phyloP scores from a whole-genome alignment of 2,329 filamentous ascomycete species.

The Aspergillus fumigatiaffinis region DNA sequence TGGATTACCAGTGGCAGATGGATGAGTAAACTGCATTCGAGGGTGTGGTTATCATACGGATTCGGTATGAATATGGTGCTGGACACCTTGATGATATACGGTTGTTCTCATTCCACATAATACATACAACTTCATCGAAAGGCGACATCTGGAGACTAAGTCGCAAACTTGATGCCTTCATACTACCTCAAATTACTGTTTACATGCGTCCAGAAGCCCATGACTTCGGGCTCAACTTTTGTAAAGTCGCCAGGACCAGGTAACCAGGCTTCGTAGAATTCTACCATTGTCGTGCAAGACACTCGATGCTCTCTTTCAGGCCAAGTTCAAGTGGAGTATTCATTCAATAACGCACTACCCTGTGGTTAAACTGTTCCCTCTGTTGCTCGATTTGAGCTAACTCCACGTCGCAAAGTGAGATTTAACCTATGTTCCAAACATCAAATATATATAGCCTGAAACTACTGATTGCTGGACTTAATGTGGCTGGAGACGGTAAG shows the following conservation, averaged over 20 bases:
- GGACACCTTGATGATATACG: not conserved
- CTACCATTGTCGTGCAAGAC: too few species aligned
- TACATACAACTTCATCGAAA: not conserved
- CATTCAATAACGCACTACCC: not conserved
- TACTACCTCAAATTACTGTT: not conserved
- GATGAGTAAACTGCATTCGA: conserved; percentile 58
- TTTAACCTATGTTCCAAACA: too few species aligned
- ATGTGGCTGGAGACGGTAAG: too few species aligned
- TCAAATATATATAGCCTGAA: not conserved
- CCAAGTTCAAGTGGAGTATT: not conserved
- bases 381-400: not conserved
- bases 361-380: too few species aligned
- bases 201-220: not conserved
- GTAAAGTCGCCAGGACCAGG: too few species aligned
- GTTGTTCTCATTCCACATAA: not conserved
- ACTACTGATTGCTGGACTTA: not conserved
- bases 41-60: not conserved
- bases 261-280: too few species aligned
- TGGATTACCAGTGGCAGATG: conserved; percentile 96
- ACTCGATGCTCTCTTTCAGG: too few species aligned
- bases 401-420: too few species aligned
- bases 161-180: not conserved
- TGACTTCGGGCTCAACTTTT: too few species aligned
- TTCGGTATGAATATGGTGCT: not conserved
- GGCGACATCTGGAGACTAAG: not conserved